phyloP scores from a whole-genome alignment of 192 early-diverging fungal species.

The Obelidium mucronatum region DNA sequence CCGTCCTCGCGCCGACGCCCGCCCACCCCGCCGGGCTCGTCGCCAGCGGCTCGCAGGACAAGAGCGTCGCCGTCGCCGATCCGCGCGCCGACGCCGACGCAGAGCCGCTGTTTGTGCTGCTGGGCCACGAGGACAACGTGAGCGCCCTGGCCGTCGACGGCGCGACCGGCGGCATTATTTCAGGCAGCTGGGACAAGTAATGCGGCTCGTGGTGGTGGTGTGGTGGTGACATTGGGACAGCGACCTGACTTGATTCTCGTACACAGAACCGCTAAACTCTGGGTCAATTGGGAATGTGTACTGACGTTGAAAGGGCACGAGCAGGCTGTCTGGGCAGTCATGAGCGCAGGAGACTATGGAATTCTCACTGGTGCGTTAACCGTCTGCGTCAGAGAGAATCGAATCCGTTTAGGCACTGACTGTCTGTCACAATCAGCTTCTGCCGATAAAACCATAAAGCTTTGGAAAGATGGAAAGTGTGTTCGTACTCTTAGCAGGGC shows the following conservation, averaged over 20 bases:
- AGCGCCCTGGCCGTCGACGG: conserved; percentile 67
- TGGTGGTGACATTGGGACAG: not conserved
- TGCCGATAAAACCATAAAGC: conserved; percentile 89
- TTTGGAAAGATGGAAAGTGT: conserved; percentile 77
- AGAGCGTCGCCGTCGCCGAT: conserved; percentile 83
- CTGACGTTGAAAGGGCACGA: conserved; percentile 79
- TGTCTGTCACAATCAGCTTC: conserved; percentile 65
- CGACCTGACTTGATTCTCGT: not conserved
- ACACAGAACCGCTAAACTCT: conserved; percentile 89
- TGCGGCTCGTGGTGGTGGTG: too few relatives aligned
- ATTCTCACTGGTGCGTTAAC: conserved; percentile 76
- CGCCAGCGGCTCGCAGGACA: conserved; percentile 84
- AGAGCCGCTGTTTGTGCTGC: conserved; percentile 69
- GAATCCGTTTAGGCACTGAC: not conserved
- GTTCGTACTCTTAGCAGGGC: conserved; percentile 75
- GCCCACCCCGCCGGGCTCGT: conserved; percentile 80
- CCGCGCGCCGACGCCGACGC: conserved; percentile 48
- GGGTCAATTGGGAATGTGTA: conserved; percentile 80
- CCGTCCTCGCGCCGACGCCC: conserved; percentile 61
- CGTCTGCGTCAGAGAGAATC: too few relatives aligned
- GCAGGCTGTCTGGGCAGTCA: conserved; percentile 91
- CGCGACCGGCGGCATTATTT: conserved; percentile 72
- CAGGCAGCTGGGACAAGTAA: conserved; percentile 98
- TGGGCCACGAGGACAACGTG: conserved; percentile 89
- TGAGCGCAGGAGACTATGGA: conserved; percentile 72